Percentiles rank a stretch among this genome's conserved stretches.
Evolutionary conservation across 352 stramenopile species (phyloP).

Genomic region (Phytophthora sp.): DNA sequence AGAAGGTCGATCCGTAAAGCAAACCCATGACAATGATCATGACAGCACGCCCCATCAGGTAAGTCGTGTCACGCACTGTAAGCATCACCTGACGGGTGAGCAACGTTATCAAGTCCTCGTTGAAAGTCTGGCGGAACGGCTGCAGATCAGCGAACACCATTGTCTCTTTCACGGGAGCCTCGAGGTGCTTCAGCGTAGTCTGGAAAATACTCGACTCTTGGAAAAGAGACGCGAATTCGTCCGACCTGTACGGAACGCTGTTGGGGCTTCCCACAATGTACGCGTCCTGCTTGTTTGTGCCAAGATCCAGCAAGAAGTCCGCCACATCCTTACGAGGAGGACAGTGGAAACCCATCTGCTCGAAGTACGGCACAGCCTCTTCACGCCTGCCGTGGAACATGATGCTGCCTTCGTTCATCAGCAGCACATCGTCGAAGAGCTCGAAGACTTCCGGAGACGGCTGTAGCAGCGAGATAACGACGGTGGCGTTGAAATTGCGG

Average conservation of each 20-base stretch:
- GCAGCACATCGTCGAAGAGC: slow-evolving; percentile 60
- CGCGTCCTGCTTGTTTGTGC: slow-evolving; percentile 23
- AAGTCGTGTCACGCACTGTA: slow-evolving; percentile 60
- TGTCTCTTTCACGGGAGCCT: slow-evolving; percentile 37
- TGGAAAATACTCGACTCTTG: slow-evolving; percentile 56
- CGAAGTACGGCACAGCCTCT: slow-evolving; percentile 55
- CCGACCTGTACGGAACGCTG: slow-evolving; percentile 26
- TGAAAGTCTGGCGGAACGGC: slow-evolving; percentile 56
- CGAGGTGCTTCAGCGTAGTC: slow-evolving; percentile 41
- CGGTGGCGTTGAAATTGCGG: slow-evolving; percentile 49
- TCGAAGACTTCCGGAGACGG: slow-evolving; percentile 57
- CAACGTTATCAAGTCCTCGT: slow-evolving; percentile 45
- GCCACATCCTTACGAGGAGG: slow-evolving; percentile 32
- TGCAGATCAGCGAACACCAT: slow-evolving; percentile 18
- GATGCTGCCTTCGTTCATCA: slow-evolving; percentile 57
- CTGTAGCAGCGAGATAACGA: slow-evolving; percentile 53
- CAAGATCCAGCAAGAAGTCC: slow-evolving; percentile 27
- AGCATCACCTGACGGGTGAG: slow-evolving; percentile 68
- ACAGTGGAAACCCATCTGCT: slow-evolving; percentile 51
- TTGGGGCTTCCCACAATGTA: slow-evolving; percentile 8
- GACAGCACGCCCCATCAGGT: slow-evolving; percentile 49
- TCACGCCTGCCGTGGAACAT: slow-evolving; percentile 60
- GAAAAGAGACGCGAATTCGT: slow-evolving; percentile 58
- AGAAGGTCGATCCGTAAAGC: slow-evolving; percentile 74
- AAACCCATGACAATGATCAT: slow-evolving; percentile 70